Evolutionary conservation across 345 rosid species (phyloP).

Genomic region (Erysimum cheiranthoides): DNA sequence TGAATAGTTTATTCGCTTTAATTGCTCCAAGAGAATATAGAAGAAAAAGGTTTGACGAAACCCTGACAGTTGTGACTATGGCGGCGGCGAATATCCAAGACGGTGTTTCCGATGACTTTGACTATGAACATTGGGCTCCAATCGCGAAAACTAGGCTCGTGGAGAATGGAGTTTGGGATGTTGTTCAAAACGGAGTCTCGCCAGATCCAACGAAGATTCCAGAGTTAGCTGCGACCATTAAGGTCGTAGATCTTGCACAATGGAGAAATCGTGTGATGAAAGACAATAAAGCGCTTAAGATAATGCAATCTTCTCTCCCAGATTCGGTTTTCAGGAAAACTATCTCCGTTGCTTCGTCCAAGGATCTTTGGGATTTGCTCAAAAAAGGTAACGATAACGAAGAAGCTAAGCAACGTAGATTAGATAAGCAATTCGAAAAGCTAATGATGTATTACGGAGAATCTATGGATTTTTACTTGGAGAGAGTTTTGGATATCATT

Average conservation of each 20-base stretch:
- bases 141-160: background rate
- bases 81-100: conserved; percentile 6
- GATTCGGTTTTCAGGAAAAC: conserved; percentile 30
- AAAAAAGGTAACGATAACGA: background rate
- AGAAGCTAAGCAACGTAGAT: background rate
- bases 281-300: conserved; percentile 27
- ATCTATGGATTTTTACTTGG: background rate
- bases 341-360: conserved; percentile 8
- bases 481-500: background rate
- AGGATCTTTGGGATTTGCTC: conserved; percentile 34
- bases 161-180: conserved; percentile 28
- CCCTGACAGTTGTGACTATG: background rate
- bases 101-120: conserved; percentile 13
- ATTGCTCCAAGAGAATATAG: conserved; percentile 6
- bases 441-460: conserved; percentile 30
- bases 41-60: background rate
- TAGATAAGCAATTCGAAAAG: conserved; percentile 28
- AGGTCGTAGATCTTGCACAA: background rate
- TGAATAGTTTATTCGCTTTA: conserved; percentile 1
- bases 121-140: conserved; percentile 32
- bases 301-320: conserved; percentile 30
- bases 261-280: conserved; percentile 18
- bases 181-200: conserved; percentile 15
- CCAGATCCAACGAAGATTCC: conserved; percentile 30
- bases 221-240: conserved; percentile 3